Base-by-base conservation (phyloP, 129 eudicot genomes). In the Escallonia rubra region DNA sequence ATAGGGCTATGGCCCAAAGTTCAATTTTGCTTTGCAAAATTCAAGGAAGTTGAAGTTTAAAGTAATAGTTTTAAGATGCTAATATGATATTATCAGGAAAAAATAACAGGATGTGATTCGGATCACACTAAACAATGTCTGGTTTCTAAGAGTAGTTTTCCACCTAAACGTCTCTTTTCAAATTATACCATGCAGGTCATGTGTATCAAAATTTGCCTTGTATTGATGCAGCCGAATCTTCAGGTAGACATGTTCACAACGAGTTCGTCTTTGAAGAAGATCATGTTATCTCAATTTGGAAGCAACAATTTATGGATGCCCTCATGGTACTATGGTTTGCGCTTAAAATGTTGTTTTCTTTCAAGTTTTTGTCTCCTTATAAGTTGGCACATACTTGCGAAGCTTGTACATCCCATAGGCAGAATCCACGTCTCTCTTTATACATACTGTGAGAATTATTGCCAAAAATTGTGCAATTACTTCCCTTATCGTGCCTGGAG, bases 231-330 rank as follows among this genome's bases (percentile, higher is more conserved):
- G 23, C 77, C 69, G 87, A 74, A 67, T 78, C 78, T 57, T 81
- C 83, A 58, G 59, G 54, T 76, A 83, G 73, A 65, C 78, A 64
- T 56, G 51, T 67, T 43, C 73, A 54, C 57, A 73, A 13, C 41
- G 47, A 70, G 10, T 45, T 11, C 39, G 70, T 57, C 41, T 64
- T 59, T n/a, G 70, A 65, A 67, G 79, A 78, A 58, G 47, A 59
- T 13, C 15, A 41, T 59, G 12, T 82, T 47, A 46, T 74, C 66
- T 74, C 72, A 59, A 53, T 89, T 52, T 92, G 98, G 98, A 86
- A 81, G 79, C 81, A 89, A 69, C 98, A 88, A 71, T 88, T 88
- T 72, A 62, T 79, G 45, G 80, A 86, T 76, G 96, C 87, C 11
- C 65, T 88, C 61, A 63, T 9, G 98, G 98, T 92, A 92, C 67